Base-by-base conservation (phyloP, 1,284 basidiomycete genomes). In the Lentinula novae-zelandiae region DNA sequence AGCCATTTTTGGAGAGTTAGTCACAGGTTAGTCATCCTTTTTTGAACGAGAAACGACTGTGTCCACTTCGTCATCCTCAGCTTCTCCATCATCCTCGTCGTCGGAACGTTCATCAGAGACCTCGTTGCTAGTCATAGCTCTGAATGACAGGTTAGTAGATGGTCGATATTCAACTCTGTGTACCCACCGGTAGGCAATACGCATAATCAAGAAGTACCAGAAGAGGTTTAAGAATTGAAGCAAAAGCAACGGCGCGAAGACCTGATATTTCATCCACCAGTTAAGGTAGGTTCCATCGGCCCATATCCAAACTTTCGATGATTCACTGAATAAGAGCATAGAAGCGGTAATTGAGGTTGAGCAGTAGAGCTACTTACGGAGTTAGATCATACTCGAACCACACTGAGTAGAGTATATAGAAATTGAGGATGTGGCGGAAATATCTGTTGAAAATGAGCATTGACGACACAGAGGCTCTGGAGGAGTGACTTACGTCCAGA, bases 361-460 rank as follows among this genome's bases (percentile, higher is more conserved):
- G n/a, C 3, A 51, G 27, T 3, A 12, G 2, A 49, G n/a, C 6
- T 4, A 46, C 92, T 62, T 70, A 94, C 91, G 92, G 93, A 62
- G 94, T 82, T 13, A 90, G 75, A 60, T 92, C 83, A 63, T 87
- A 94, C 70, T 99, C 84, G 38, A 72, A 78, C 87, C 88, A 96
- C 1, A 98, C 91, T 1, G 93, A 95, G 78, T 83, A 90, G 31
- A 99, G 82, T 20, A 99, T 97, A 57, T 80, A 76, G 48, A 96
- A 73, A 72, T 98, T 98, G 38, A 97, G 79, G 72, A 92, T 98
- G 73, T 98, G 96, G 1, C 97, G 92, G 83, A 97, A 95, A 74
- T 99, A 99, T 4, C 93, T 96, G 27, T 2, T 38, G 34, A 54
- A 20, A 31, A 54, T 57, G 52, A 62, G 42, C 62, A 50, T 48